Conservation (phyloP, 192 early-diverging fungal genomes). For the Gryganskiella cystojenkinii region DNA sequence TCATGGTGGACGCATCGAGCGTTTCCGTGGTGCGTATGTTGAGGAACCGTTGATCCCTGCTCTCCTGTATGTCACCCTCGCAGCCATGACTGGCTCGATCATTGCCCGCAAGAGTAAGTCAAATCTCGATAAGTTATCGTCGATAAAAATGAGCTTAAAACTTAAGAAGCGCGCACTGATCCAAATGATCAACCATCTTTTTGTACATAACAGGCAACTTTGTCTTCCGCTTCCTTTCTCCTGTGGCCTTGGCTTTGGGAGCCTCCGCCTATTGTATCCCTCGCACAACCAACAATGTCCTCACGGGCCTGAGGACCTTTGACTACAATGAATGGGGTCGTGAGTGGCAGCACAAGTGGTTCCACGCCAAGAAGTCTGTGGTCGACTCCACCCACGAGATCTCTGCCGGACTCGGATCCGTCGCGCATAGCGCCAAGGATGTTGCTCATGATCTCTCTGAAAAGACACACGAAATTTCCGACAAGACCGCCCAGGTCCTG, state of each 20-base stretch:
- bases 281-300: constrained; percentile 43
- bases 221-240: constrained; percentile 36
- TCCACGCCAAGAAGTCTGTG: constrained; percentile 17
- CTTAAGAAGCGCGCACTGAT: neutral
- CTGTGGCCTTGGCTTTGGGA: constrained; percentile 22
- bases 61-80: constrained; percentile 29
- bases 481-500: constrained; percentile 19
- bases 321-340: constrained; percentile 24
- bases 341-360: constrained; percentile 28
- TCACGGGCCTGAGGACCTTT: constrained; percentile 21
- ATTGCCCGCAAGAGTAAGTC: constrained; percentile 47
- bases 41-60: constrained; percentile 40
- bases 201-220: constrained; percentile 22
- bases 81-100: constrained; percentile 29
- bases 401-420: constrained; percentile 5
- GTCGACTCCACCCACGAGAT: constrained; percentile 17
- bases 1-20: neutral
- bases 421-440: constrained; percentile 15
- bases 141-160: neutral
- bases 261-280: constrained; percentile 43
- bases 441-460: constrained; percentile 23
- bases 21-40: constrained; percentile 23
- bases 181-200: neutral
- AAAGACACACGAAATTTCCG: constrained; percentile 29
- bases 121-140: neutral